phyloP scores from a whole-genome alignment of 2,329 filamentous ascomycete genomes.

The Myriangium duriaei region DNA sequence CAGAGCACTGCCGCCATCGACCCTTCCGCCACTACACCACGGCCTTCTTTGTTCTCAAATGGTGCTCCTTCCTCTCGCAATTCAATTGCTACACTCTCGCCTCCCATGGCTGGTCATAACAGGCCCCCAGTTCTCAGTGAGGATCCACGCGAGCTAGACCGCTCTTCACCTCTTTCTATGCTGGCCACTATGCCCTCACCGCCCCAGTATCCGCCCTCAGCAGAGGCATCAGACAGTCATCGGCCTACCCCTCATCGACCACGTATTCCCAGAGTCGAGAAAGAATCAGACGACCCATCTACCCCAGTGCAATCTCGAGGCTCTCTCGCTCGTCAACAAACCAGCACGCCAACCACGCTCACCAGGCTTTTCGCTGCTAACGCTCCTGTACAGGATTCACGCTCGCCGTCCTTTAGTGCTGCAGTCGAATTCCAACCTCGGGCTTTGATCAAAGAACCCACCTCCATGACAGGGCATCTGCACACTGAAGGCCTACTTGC shows the following conservation, averaged over 20 bases:
- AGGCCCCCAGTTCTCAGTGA: background rate
- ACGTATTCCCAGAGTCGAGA: constrained; percentile 32
- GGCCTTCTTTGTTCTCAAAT: constrained; percentile 9
- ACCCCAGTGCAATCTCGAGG: constrained; percentile 23
- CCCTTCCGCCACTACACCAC: constrained; percentile 1
- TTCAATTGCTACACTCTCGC: background rate
- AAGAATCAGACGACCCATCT: constrained; percentile 37
- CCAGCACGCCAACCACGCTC: constrained; percentile 31
- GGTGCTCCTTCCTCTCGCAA: constrained; percentile 2
- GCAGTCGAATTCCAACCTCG: constrained; percentile 7
- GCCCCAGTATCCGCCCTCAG: background rate
- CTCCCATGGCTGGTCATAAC: background rate
- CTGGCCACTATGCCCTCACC: constrained; percentile 7
- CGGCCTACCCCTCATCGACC: constrained; percentile 13
- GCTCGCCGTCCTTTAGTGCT: constrained; percentile 30
- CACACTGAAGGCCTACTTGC: constrained; percentile 39
- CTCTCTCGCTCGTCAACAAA: constrained; percentile 23
- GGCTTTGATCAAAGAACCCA: constrained; percentile 11
- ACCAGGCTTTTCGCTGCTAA: constrained; percentile 33
- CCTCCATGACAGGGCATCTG: constrained; percentile 37
- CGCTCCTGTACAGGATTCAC: constrained; percentile 24
- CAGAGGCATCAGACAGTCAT: constrained; percentile 4
- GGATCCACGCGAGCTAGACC: background rate
- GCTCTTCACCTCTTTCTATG: constrained; percentile 3
- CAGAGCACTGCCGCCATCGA: background rate